These are phyloP conservation scores for Rhizopogon sp. DNA, from an alignment of 768 basidiomycete genomes.

Conservation along the genomic window DNA sequence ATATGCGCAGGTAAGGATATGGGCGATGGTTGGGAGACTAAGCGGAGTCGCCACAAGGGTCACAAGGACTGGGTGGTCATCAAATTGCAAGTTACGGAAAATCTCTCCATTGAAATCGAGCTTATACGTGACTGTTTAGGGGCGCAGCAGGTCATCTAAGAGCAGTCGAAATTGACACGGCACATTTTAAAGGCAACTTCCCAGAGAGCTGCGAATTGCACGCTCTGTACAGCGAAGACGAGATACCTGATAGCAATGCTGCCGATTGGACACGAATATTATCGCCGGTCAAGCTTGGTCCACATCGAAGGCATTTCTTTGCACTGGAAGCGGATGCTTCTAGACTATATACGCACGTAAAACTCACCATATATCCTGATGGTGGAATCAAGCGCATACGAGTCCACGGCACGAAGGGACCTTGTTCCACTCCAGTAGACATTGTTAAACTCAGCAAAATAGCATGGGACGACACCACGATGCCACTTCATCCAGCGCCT, in stretches of 20 bases:
- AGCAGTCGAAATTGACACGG: constrained; percentile 85
- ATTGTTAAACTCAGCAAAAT: not conserved
- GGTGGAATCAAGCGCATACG: constrained; percentile 95
- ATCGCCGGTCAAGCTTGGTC: constrained; percentile 74
- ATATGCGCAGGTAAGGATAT: constrained; percentile 65
- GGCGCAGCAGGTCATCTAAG: constrained; percentile 73
- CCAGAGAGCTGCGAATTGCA: constrained; percentile 84
- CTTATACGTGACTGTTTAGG: constrained; percentile 31
- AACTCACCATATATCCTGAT: constrained; percentile 88
- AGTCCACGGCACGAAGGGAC: constrained; percentile 59
- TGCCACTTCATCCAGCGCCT: constrained; percentile 1
- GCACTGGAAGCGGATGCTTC: constrained; percentile 64
- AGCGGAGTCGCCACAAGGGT: constrained; percentile 70
- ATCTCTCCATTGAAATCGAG: not conserved
- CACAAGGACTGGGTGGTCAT: constrained; percentile 93
- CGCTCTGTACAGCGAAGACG: constrained; percentile 35
- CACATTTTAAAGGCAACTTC: constrained; percentile 94
- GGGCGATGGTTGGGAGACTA: constrained; percentile 99
- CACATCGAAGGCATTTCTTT: constrained; percentile 88
- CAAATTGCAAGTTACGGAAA: constrained; percentile 58
- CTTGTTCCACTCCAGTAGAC: constrained; percentile 7
- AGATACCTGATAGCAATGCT: constrained; percentile 34
- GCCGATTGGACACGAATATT: constrained; percentile 70
- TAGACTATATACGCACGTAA: constrained; percentile 72
- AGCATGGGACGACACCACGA: constrained; percentile 1